Evolutionary conservation across 2,329 filamentous ascomycete genomes (phyloP).

Genomic region (Orbilia blumenaviensis): DNA sequence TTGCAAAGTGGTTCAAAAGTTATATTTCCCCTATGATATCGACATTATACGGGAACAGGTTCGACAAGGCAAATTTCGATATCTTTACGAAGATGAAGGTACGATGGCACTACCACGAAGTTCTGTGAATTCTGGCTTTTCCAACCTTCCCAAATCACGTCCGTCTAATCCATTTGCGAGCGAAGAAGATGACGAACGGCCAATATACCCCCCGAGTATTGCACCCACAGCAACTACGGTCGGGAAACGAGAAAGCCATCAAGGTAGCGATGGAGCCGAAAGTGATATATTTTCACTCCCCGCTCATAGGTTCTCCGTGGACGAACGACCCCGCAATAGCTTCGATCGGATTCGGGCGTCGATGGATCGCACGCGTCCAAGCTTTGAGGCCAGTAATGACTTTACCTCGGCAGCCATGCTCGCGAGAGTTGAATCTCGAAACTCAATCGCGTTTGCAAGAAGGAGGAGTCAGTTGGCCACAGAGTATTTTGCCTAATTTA

Average conservation of each 20-base stretch:
- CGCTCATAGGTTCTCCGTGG: slow-evolving; percentile 70
- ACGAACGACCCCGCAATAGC: slow-evolving; percentile 79
- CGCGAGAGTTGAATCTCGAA: slow-evolving; percentile 80
- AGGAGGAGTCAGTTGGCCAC: slow-evolving; percentile 59
- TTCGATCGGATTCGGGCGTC: slow-evolving; percentile 86
- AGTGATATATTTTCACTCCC: slow-evolving; percentile 68
- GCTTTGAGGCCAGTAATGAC: slow-evolving; percentile 86
- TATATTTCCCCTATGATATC: slow-evolving; percentile 90
- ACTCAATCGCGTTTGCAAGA: slow-evolving; percentile 62
- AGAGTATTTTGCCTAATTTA: slow-evolving; percentile 59
- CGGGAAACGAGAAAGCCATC: slow-evolving; percentile 81
- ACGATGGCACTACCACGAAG: slow-evolving; percentile 58
- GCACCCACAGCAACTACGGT: slow-evolving; percentile 79
- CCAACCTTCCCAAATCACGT: slow-evolving; percentile 54
- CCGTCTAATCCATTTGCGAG: slow-evolving; percentile 62
- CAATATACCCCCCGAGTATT: slow-evolving; percentile 92
- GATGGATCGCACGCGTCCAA: slow-evolving; percentile 83
- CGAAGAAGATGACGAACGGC: slow-evolving; percentile 84
- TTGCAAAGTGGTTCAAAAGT: slow-evolving; percentile 88
- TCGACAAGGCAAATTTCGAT: slow-evolving; percentile 80
- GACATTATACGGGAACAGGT: slow-evolving; percentile 97
- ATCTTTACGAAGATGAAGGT: slow-evolving; percentile 70
- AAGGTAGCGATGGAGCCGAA: slow-evolving; percentile 92
- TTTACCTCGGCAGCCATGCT: slow-evolving; percentile 90
- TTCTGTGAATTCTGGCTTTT: slow-evolving; percentile 53